These are phyloP conservation scores for Cucurbita argyrosperma DNA, from an alignment of 306 rosid genomes.

Conservation along the genomic window DNA sequence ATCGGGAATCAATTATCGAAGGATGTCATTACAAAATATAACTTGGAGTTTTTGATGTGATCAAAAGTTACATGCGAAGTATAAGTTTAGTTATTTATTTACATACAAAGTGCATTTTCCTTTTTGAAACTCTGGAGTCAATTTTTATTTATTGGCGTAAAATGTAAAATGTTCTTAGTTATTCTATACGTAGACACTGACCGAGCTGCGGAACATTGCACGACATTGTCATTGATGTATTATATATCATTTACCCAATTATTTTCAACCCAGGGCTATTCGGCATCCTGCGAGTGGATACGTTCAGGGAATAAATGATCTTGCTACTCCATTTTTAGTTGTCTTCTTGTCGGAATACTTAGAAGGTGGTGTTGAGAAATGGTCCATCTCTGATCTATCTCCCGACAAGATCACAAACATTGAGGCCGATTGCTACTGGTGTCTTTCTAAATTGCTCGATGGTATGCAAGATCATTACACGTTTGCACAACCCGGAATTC, in stretches of 20 bases:
- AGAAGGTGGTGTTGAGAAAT: slow-evolving; percentile 54
- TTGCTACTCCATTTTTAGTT: slow-evolving; percentile 80
- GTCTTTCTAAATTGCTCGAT: slow-evolving; percentile 79
- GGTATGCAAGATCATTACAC: slow-evolving; percentile 99
- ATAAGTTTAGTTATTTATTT: background rate
- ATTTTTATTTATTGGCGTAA: background rate
- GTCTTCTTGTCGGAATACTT: slow-evolving; percentile 80
- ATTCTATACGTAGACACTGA: background rate
- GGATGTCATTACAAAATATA: background rate
- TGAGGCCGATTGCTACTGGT: slow-evolving; percentile 96
- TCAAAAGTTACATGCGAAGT: background rate
- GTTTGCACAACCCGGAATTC: slow-evolving; percentile 97
- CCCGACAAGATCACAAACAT: slow-evolving; percentile 45
- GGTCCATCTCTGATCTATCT: slow-evolving; percentile 66
- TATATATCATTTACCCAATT: background rate
- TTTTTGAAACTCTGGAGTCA: background rate
- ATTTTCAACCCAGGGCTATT: slow-evolving; percentile 59
- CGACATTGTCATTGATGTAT: background rate
- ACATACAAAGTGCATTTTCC: background rate
- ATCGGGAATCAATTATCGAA: background rate
- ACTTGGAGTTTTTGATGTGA: background rate
- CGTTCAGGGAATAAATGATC: slow-evolving; percentile 98
- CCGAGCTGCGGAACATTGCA: background rate
- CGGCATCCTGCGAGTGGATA: slow-evolving; percentile 99
- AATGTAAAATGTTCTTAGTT: background rate